Evolutionary conservation across 768 basidiomycete genomes (phyloP).

Genomic region (Zangia roseola): DNA sequence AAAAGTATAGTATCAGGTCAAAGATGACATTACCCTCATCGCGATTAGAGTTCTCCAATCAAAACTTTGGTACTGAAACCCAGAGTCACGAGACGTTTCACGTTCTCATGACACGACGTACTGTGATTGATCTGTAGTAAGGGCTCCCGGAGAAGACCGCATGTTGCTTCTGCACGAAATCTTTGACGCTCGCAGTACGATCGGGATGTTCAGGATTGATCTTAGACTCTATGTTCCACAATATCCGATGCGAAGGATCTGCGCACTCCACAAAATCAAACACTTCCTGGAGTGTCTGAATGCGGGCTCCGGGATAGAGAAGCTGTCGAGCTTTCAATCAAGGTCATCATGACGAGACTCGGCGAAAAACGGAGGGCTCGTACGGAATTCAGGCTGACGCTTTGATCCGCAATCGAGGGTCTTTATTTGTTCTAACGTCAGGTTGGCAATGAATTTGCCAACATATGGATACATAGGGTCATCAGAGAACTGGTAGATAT

Average conservation of each 20-base stretch:
- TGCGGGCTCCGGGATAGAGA: slow-evolving; percentile 63
- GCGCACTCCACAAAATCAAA: slow-evolving; percentile 76
- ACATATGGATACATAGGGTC: slow-evolving; percentile 73
- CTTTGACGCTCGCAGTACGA: slow-evolving; percentile 51
- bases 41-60: slow-evolving; percentile 74
- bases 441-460: slow-evolving; percentile 72
- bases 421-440: slow-evolving; percentile 76
- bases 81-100: neutral
- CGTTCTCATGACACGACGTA: slow-evolving; percentile 29
- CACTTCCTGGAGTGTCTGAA: slow-evolving; percentile 71
- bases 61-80: slow-evolving; percentile 69
- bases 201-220: slow-evolving; percentile 55
- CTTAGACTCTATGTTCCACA: slow-evolving; percentile 82
- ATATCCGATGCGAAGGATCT: slow-evolving; percentile 58
- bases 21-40: slow-evolving; percentile 53
- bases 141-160: slow-evolving; percentile 55
- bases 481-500: slow-evolving; percentile 40
- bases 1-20: neutral
- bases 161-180: slow-evolving; percentile 64
- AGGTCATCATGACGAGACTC: slow-evolving; percentile 1
- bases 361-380: slow-evolving; percentile 19
- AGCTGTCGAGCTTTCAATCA: slow-evolving; percentile 52
- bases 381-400: slow-evolving; percentile 58
- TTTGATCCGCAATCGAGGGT: slow-evolving; percentile 79
- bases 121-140: slow-evolving; percentile 65